Conservation (phyloP, 2,329 filamentous ascomycete species). For the Clarireedia sp. region DNA sequence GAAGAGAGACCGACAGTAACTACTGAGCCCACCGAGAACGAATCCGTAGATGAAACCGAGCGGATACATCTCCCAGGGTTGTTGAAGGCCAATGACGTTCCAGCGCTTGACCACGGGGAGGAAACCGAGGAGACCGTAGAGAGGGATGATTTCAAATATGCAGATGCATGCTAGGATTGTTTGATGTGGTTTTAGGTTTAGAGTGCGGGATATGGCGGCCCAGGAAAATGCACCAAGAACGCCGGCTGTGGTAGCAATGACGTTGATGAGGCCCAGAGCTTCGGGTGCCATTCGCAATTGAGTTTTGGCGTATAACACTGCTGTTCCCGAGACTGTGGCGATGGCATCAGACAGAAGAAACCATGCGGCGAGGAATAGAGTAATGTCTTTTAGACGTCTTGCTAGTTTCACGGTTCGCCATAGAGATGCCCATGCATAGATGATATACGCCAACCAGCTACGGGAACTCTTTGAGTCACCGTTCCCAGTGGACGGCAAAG, state of each 20-base stretch:
- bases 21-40: slow-evolving; percentile 83
- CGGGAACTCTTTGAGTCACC: slow-evolving; percentile 28
- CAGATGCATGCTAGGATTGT: slow-evolving; percentile 84
- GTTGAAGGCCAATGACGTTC: slow-evolving; percentile 75
- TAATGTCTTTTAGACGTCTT: slow-evolving; percentile 59
- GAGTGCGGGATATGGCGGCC: slow-evolving; percentile 65
- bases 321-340: slow-evolving; percentile 87
- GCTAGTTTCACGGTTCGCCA: slow-evolving; percentile 72
- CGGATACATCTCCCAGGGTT: slow-evolving; percentile 94
- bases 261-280: slow-evolving; percentile 83
- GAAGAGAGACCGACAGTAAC: slow-evolving; percentile 85
- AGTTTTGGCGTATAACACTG: slow-evolving; percentile 92
- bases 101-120: slow-evolving; percentile 67
- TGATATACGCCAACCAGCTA: slow-evolving; percentile 59
- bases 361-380: slow-evolving; percentile 80
- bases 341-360: slow-evolving; percentile 90
- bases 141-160: slow-evolving; percentile 83
- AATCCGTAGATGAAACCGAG: slow-evolving; percentile 86
- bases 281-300: slow-evolving; percentile 83
- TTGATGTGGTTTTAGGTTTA: slow-evolving; percentile 67
- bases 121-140: slow-evolving; percentile 86
- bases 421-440: slow-evolving; percentile 78
- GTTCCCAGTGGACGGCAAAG: slow-evolving; percentile 41
- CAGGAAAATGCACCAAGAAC: slow-evolving; percentile 85
- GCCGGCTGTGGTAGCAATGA: slow-evolving; percentile 77